Base-by-base conservation (phyloP, 352 stramenopile species). In the Phytophthora citrophthora region DNA sequence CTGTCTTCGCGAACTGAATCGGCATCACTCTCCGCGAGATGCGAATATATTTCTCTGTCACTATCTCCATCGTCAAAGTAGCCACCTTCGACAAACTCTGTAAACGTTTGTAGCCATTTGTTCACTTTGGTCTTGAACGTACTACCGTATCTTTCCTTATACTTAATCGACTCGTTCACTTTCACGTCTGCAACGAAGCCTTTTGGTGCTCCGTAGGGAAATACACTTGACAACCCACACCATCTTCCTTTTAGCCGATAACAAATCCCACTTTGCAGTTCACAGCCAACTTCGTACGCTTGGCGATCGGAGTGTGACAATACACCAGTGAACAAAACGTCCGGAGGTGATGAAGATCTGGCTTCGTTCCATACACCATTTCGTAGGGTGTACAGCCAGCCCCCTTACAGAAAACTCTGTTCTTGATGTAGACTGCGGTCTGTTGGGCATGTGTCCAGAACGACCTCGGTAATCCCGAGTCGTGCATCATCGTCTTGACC, bases 401-500 rank as follows among this genome's bases (percentile, higher is more conserved):
- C 9, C 18, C 58, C 15, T 60, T 60, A 23, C 20, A 50, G n/a
- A 39, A 66, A 4, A 66, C 49, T 12, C 41, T 11, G 20, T 53
- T 60, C 40, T 60, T 59, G 26, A 66, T 24, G 13, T 66, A 66
- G 3, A 60, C 48, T 23, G 58, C 58, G 0, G n/a, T 54, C 18
- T 51, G 18, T 2, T 60, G 23, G n/a, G 58, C 50, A 23, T 60
- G 10, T 15, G 26, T 10, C 50, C 40, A 60, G 12, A 67, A 45
- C 2, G 59, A 61, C 6, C 24, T 40, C 13, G 49, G 59, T 11
- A 61, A 12, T 5, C 41, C 49, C 3, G 49, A 67, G 6, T 54
- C 13, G 24, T 55, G 41, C 59, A 64, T 64, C 55, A 64, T 64
- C 3, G 55, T 51, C 36, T 64, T 64, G 1, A 56, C 36, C 34